These are phyloP conservation scores for Aspergillus coremiiformis DNA, from an alignment of 495 filamentous ascomycete species.

Conservation along the genomic window DNA sequence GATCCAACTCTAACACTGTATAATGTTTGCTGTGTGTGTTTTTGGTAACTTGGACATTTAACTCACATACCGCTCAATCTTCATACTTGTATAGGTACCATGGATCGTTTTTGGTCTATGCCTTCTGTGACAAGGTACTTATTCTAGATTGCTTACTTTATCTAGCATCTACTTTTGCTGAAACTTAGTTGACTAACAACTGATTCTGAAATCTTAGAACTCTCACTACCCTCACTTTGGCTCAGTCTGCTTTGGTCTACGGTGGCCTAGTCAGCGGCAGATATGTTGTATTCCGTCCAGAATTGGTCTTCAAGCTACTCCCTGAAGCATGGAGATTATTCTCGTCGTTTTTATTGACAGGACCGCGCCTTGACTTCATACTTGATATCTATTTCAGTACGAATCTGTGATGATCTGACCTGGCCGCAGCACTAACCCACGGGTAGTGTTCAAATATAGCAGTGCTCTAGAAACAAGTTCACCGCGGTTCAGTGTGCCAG, in stretches of 20 bases:
- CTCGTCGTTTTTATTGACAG: constrained; percentile 67
- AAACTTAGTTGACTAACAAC: background rate
- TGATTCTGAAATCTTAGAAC: constrained; percentile 43
- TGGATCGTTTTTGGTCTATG: constrained; percentile 64
- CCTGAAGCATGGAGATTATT: constrained; percentile 65
- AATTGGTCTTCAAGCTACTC: constrained; percentile 51
- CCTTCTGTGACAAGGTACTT: constrained; percentile 63
- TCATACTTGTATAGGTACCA: constrained; percentile 16
- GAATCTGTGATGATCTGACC: constrained; percentile 17
- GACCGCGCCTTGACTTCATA: constrained; percentile 54
- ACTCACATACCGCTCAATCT: background rate
- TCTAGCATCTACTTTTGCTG: constrained; percentile 7
- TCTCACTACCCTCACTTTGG: constrained; percentile 58
- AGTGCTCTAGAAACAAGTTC: constrained; percentile 54
- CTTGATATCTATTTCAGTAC: constrained; percentile 80
- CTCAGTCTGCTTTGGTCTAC: constrained; percentile 54
- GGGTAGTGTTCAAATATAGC: constrained; percentile 57
- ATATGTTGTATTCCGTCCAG: constrained; percentile 51
- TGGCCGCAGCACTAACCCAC: constrained; percentile 23
- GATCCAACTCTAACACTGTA: background rate
- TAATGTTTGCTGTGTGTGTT: constrained; percentile 1
- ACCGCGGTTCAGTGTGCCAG: constrained; percentile 52
- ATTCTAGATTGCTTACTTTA: background rate
- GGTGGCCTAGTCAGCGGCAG: constrained; percentile 48
- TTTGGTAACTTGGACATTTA: background rate